phyloP scores from a whole-genome alignment of 2,329 filamentous ascomycete genomes.

The Ophiosphaerella korrae region DNA sequence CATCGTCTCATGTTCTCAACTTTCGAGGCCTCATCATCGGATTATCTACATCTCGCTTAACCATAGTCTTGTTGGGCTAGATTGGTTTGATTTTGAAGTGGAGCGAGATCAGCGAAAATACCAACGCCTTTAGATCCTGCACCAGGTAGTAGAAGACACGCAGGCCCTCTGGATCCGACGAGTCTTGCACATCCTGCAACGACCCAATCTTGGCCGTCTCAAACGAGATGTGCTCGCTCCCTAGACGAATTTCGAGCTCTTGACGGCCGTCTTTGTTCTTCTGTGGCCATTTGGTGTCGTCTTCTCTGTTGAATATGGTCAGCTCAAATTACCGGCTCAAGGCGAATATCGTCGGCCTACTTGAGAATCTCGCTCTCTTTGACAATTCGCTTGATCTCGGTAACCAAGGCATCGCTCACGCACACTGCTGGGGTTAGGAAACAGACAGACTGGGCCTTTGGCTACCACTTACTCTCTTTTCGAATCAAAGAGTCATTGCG shows the following conservation, averaged over 20 bases:
- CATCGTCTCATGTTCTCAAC: too few relatives aligned
- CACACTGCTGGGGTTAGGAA: conserved; percentile 70
- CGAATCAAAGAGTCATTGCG: conserved; percentile 97
- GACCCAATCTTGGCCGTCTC: conserved; percentile 99
- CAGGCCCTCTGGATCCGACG: conserved; percentile 91
- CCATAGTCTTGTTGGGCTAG: conserved; percentile 39
- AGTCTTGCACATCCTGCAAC: conserved; percentile 94
- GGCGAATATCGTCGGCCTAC: conserved; percentile 56
- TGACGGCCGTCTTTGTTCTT: conserved; percentile 99
- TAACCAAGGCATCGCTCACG: conserved; percentile 85
- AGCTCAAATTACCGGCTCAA: not conserved
- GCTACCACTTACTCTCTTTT: conserved; percentile 84
- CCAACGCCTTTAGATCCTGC: conserved; percentile 93
- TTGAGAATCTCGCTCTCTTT: conserved; percentile 97
- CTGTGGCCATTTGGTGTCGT: conserved; percentile 97
- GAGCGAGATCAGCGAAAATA: conserved; percentile 93
- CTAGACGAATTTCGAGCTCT: conserved; percentile 91
- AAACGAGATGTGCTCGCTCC: conserved; percentile 96
- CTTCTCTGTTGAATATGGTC: conserved; percentile 68
- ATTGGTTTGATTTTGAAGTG: conserved; percentile 96
- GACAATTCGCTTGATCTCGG: conserved; percentile 96
- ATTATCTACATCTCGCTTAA: too few relatives aligned
- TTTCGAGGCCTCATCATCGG: too few relatives aligned
- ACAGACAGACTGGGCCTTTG: not conserved
- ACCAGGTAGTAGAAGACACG: conserved; percentile 99